phyloP scores from a whole-genome alignment of 2,329 filamentous ascomycete genomes.

The Aaosphaeria arxii region DNA sequence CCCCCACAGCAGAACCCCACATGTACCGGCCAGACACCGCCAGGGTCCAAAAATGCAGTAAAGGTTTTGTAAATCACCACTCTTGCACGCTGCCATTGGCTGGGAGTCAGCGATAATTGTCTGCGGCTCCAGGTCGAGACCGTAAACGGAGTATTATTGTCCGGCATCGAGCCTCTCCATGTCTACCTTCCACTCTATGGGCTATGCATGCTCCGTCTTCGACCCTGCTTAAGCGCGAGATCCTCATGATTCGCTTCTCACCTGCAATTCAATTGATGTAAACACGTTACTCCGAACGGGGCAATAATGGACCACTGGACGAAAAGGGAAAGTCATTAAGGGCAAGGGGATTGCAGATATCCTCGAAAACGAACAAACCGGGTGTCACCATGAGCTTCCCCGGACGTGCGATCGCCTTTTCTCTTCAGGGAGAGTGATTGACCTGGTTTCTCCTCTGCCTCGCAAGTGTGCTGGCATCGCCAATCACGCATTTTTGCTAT shows the following conservation, averaged over 20 bases:
- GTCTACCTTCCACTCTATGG: no score
- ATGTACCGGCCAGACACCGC: conserved; percentile 18
- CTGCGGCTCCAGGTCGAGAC: not conserved
- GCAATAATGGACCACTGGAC: no score
- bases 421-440: conserved; percentile 1
- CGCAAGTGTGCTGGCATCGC: not conserved
- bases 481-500: conserved; percentile 10
- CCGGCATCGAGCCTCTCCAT: not conserved
- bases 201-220: not conserved
- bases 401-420: conserved; percentile 8
- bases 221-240: conserved; percentile 3
- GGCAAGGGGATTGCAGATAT: not conserved
- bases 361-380: conserved; percentile 8
- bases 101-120: not conserved
- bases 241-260: conserved; percentile 7
- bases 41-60: conserved; percentile 4
- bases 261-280: conserved; percentile 4
- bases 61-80: not conserved
- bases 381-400: conserved; percentile 16
- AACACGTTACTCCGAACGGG: no score
- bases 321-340: no score
- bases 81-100: not conserved
- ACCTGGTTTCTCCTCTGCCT: not conserved
- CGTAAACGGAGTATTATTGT: no score
- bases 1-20: conserved; percentile 13